Evolutionary conservation across 352 stramenopile genomes (phyloP), one percentile per base, ranked within the genome.

Genomic region (Phytopythium chamaehyphon): DNA sequence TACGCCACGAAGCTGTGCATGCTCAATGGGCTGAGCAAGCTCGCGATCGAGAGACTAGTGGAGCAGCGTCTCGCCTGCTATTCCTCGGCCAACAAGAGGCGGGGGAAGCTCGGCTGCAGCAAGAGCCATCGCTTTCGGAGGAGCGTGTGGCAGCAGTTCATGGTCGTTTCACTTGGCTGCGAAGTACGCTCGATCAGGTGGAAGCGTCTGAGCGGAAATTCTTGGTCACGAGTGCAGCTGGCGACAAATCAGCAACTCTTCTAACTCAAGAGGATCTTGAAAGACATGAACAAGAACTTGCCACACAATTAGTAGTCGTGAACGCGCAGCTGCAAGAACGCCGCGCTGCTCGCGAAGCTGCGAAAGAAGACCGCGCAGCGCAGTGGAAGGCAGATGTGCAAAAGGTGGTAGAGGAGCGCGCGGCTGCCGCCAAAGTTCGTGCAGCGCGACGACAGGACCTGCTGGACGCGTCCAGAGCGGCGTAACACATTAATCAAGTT

Each of bases 11-110:
- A 36, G 65, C 62, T 22, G 77, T 86, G 57, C 72, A 66, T 44
- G 63, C 57, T 7, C 61, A 52, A 0, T 89, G 81, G 76, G 63
- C 58, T 1, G 74, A 88, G 47, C 64, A 68, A n/a, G 57, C 75
- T 0, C 71, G 74, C 40, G 69, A 76, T 48, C 75, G 80, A 19
- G 71, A 75, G 31, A 83, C 73, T 6, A 80, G 84, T 46, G 77
- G 73, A 23, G 56, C 56, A 5, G 66, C 76, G 12, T 88, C 80
- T 2, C 51, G 77, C 23, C 37, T 86, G 18, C 19, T 86, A 21
- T 84, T 70, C 31, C 50, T 86, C 3, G 63, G 71, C 3, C 71
- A 82, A 48, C 6, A 46, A 10, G 70, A 83, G 19, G 66, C 74
- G 23, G 71, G 69, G 0, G 66, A 74, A 24, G 22, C 48, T 7